Evolutionary conservation across 1,284 basidiomycete genomes (phyloP), one percentile per base, ranked within the genome.

Genomic region (Cerrena zonata): DNA sequence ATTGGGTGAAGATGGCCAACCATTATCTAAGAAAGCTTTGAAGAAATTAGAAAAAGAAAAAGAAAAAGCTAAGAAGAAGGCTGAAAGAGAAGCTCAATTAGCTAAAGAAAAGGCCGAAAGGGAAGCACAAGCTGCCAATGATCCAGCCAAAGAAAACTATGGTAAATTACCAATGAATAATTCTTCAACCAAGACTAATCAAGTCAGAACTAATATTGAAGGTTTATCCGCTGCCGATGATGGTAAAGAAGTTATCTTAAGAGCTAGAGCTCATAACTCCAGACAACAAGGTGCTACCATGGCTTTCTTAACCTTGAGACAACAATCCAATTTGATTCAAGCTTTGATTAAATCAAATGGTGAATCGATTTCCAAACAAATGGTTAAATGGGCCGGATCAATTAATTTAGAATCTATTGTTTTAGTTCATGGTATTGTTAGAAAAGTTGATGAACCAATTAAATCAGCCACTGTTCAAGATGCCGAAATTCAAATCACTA

Each of bases 11-110:
- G 56, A 71, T 61, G 56, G 53, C 59, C 71, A 61, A 66, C 65
- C 45, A 55, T 69, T 88, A 5, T 86, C 88, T 53, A 97, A 97
- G 73, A 92, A 79, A 65, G 93, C 95, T 63, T 72, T 94, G 56
- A 98, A 98, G 76, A 96, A 94, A 73, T 81, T 85, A 27, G 90
- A 89, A 25, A 96, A 95, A 69, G 88, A 90, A 55, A 88, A 86
- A 18, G 93, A 96, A 70, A 98, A 99, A 65, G 89, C 87, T 22
- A 89, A 87, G 69, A 94, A 93, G 69, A 90, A 87, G 3, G 89
- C 87, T 27, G 90, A 91, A 65, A 86, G n/a, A n/a, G n/a, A n/a
- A n/a, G n/a, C n/a, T n/a, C n/a, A n/a, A n/a, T n/a, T n/a, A n/a
- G n/a, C n/a, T n/a, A n/a, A n/a, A n/a, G n/a, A 84, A 57, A 84